Conservation (phyloP, 2,329 filamentous ascomycete species). For the Knufia petricola region DNA sequence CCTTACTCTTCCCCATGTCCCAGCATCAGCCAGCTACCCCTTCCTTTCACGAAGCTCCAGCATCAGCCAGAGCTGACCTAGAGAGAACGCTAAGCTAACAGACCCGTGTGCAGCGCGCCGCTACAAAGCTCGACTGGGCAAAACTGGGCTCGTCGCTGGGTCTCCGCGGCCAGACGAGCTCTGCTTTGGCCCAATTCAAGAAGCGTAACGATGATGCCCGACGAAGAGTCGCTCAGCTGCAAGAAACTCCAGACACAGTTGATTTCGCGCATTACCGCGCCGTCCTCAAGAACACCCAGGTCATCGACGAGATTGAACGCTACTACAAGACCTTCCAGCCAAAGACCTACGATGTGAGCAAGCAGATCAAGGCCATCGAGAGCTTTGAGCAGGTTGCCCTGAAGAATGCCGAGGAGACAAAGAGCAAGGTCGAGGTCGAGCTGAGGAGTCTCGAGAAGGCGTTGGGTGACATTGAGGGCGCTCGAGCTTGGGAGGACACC, state of each 20-base stretch:
- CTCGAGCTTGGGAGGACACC: conserved; percentile 90
- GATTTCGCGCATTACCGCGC: conserved; percentile 91
- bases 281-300: conserved; percentile 87
- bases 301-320: conserved; percentile 95
- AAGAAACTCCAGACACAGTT: conserved; percentile 73
- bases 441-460: conserved; percentile 90
- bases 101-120: conserved; percentile 55
- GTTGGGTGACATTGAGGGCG: conserved; percentile 92
- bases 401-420: conserved; percentile 94
- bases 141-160: conserved; percentile 90
- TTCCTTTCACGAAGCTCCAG: not conserved
- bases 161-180: conserved; percentile 87
- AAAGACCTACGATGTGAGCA: conserved; percentile 77
- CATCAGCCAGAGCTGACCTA: not conserved
- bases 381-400: conserved; percentile 94
- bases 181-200: conserved; percentile 92
- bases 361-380: conserved; percentile 97
- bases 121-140: conserved; percentile 98
- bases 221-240: conserved; percentile 78
- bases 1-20: too few species aligned
- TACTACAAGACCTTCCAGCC: conserved; percentile 89
- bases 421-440: conserved; percentile 90
- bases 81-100: not conserved
- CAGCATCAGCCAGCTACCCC: not conserved
- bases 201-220: conserved; percentile 98